Conservation (phyloP, 2,329 filamentous ascomycete species). For the Botryotinia calthae region DNA sequence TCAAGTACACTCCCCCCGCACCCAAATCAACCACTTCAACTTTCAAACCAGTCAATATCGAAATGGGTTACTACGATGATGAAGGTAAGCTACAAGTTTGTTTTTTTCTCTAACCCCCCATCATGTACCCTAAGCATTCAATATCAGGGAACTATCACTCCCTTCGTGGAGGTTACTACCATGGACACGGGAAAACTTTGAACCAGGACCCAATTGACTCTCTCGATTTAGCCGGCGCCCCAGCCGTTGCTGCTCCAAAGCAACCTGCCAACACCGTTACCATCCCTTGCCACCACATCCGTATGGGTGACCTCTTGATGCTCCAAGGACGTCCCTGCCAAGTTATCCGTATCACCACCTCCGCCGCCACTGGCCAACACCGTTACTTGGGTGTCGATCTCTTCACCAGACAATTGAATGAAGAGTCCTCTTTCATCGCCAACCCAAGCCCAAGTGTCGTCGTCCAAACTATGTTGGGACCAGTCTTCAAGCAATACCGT, state of each 20-base stretch:
- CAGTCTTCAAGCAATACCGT: conserved; percentile 99
- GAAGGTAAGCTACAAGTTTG: conserved; percentile 44
- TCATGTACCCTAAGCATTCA: conserved; percentile 30
- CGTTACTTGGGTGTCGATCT: conserved; percentile 99
- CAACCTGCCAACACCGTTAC: conserved; percentile 77
- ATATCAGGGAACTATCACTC: conserved; percentile 66
- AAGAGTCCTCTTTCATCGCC: conserved; percentile 97
- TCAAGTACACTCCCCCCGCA: conserved; percentile 30
- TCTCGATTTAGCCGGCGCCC: conserved; percentile 21
- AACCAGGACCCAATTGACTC: conserved; percentile 22
- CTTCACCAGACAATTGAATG: conserved; percentile 99
- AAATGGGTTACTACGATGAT: conserved; percentile 81
- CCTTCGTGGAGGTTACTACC: conserved; percentile 60
- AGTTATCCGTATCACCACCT: conserved; percentile 99
- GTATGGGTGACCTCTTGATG: conserved; percentile 97
- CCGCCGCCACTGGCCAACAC: conserved; percentile 96
- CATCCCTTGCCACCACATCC: conserved; percentile 99
- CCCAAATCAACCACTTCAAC: conserved; percentile 25
- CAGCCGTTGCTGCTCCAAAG: conserved; percentile 29
- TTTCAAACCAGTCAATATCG: conserved; percentile 40
- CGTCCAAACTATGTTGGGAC: conserved; percentile 98
- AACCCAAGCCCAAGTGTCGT: conserved; percentile 95
- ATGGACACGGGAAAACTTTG: conserved; percentile 9
- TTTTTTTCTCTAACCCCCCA: conserved; percentile 23
- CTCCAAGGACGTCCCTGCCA: conserved; percentile 99